These are phyloP conservation scores for Ensete glaucum DNA, from an alignment of 176 grass and related monocot genomes.

Conservation along the genomic window DNA sequence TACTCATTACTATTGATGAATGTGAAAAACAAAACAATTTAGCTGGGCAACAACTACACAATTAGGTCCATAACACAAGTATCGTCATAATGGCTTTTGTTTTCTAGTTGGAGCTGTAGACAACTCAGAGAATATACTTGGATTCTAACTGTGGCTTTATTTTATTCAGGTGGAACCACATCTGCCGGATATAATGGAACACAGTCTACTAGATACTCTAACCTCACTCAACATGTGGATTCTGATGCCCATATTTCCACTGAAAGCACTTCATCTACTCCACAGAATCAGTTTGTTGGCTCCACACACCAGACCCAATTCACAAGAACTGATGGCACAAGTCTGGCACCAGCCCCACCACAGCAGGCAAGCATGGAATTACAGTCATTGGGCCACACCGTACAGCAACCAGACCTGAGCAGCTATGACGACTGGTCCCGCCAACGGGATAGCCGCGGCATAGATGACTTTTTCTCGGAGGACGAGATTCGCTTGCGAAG, in stretches of 20 bases:
- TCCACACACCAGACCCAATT: slow-evolving; percentile 22
- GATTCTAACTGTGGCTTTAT: neutral
- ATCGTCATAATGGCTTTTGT: too few species aligned
- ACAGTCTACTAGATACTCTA: slow-evolving; percentile 33
- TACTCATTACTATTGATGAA: too few species aligned
- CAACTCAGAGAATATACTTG: too few species aligned
- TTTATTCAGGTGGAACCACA: slow-evolving; percentile 24
- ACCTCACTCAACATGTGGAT: slow-evolving; percentile 29
- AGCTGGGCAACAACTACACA: too few species aligned
- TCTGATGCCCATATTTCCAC: slow-evolving; percentile 38
- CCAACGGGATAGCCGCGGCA: slow-evolving; percentile 36
- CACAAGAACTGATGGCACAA: slow-evolving; percentile 16
- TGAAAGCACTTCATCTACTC: slow-evolving; percentile 32
- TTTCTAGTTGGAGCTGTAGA: too few species aligned
- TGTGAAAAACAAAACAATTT: too few species aligned
- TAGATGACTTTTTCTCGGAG: slow-evolving; percentile 40
- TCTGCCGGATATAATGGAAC: slow-evolving; percentile 21
- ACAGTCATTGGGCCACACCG: slow-evolving; percentile 14
- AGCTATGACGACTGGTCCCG: slow-evolving; percentile 38
- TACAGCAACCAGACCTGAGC: slow-evolving; percentile 33
- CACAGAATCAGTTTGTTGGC: slow-evolving; percentile 45
- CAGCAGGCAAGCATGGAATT: slow-evolving; percentile 28
- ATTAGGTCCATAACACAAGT: too few species aligned
- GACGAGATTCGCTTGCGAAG: slow-evolving; percentile 54
- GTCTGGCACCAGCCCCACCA: slow-evolving; percentile 28